Evolutionary conservation across 345 rosid species (phyloP), one percentile per base, ranked within the genome.

Genomic region (Corchorus capsularis): DNA sequence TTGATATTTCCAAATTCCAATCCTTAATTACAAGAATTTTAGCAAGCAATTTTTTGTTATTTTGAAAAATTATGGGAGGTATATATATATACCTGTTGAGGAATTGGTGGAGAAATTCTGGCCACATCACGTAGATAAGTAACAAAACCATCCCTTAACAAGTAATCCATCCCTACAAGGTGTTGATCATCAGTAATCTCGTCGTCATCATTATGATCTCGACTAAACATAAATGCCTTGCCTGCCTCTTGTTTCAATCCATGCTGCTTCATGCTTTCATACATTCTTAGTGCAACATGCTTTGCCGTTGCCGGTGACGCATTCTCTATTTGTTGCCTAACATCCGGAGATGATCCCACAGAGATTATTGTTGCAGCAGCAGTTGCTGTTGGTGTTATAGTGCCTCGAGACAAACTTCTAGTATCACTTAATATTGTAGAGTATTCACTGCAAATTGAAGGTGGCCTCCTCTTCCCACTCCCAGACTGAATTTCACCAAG

Each of bases 31-130:
- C 27, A 27, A 27, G 27, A 27, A 27, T 27, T 27, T 39, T 39
- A 39, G 43, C 43, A 39, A 1, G 43, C 41, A 39, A 39, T 3
- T 39, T 39, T 39, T 39, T 39, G 4, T 39, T 39, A 39, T 6
- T 39, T 39, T 39, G 43, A 39, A 39, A 39, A 27, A 27, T 27
- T 27, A 3, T 39, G 43, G 43, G 1, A 27, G 27, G n/a, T n/a
- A n/a, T n/a, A n/a, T n/a, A n/a, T n/a, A n/a, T 27, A 27, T 39
- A 83, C 86, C 83, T 80, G 86, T 1, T 79, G 83, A 35, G 86
- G 86, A 41, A 83, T 80, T 15, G 86, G 75, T 1, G 79, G 83
- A 15, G 83, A 80, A 57, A 80, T 75, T 73, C 76, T 80, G 1
- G 78, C 81, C 83, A 80, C 75, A 41, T 77, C 79, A 0, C 82